A percentile compares a stretch with the other conserved stretches of the same genome.
Evolutionary conservation across 768 basidiomycete species (phyloP).

Genomic region (Botryobasidium botryosum): DNA sequence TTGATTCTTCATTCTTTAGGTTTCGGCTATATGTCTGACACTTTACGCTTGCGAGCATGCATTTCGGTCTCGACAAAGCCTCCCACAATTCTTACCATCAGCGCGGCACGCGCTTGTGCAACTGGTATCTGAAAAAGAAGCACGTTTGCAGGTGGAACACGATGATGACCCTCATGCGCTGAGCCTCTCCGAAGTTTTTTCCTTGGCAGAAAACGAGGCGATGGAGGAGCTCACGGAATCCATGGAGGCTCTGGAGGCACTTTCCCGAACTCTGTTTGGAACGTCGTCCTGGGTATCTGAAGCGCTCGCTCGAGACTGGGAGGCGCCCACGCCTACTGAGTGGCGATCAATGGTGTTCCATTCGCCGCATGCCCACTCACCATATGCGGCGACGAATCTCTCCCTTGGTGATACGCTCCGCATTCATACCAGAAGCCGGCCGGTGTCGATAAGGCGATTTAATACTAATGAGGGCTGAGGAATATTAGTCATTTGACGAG

Average conservation of each 20-base stretch:
- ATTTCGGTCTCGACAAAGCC: conserved; percentile 28
- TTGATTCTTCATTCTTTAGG: conserved; percentile 11
- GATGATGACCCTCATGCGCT: conserved; percentile 18
- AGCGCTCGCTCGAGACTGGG: too few species aligned
- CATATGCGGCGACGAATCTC: too few species aligned
- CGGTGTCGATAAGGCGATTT: too few species aligned
- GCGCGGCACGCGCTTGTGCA: conserved; percentile 24
- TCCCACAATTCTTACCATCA: conserved; percentile 36
- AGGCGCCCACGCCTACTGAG: too few species aligned
- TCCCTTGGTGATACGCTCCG: too few species aligned
- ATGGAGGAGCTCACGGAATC: conserved; percentile 27
- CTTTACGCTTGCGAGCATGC: conserved; percentile 35
- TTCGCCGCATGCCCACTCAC: too few species aligned
- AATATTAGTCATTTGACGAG: too few species aligned
- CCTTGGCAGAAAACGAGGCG: conserved; percentile 26
- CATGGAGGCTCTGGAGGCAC: conserved; percentile 26
- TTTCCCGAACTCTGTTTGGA: conserved; percentile 29
- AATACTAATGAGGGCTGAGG: too few species aligned
- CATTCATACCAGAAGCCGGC: too few species aligned
- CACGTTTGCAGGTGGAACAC: conserved; percentile 18
- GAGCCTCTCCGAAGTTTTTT: conserved; percentile 25
- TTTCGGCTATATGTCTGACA: conserved; percentile 31
- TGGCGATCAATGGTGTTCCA: too few species aligned
- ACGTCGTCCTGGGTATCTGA: conserved; percentile 30
- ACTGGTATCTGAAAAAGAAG: conserved; percentile 23